A percentile compares a stretch with the other conserved stretches of the same genome.
These are phyloP conservation scores for Delonix regia DNA, from an alignment of 306 rosid genomes.

Conservation along the genomic window DNA sequence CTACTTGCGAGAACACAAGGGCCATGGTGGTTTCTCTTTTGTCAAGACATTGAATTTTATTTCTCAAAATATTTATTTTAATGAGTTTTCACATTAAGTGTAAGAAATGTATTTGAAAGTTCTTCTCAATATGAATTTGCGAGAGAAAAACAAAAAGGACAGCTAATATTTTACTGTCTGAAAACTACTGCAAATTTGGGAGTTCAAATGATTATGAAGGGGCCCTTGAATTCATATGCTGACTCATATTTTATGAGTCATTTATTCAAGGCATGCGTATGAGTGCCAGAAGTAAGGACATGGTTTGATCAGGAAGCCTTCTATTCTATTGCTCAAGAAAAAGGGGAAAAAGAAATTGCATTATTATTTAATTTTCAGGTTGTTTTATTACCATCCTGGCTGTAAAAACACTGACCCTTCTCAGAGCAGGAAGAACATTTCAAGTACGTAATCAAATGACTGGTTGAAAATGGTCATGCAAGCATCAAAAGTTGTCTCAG, in stretches of 20 bases:
- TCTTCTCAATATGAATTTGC: too few relatives aligned
- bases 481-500: constrained; percentile 28
- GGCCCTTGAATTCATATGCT: neutral
- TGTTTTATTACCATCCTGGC: neutral
- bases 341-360: too few relatives aligned
- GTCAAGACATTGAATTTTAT: neutral
- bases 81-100: neutral
- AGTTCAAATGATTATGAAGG: constrained; percentile 10
- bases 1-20: neutral
- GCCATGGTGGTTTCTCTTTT: neutral
- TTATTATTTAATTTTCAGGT: too few relatives aligned
- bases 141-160: neutral
- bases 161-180: neutral
- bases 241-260: constrained; percentile 8
- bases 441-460: constrained; percentile 35
- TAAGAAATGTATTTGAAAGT: too few relatives aligned
- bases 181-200: neutral
- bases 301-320: neutral
- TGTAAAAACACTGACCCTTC: neutral
- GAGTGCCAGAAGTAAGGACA: constrained; percentile 1
- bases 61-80: neutral
- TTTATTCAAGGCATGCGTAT: constrained; percentile 24
- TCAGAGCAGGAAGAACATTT: constrained; percentile 20
- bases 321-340: neutral
- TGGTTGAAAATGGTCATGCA: constrained; percentile 29